Evolutionary conservation across 2,329 filamentous ascomycete genomes (phyloP), one percentile per base, ranked within the genome.

Genomic region (Colletotrichum sp.): DNA sequence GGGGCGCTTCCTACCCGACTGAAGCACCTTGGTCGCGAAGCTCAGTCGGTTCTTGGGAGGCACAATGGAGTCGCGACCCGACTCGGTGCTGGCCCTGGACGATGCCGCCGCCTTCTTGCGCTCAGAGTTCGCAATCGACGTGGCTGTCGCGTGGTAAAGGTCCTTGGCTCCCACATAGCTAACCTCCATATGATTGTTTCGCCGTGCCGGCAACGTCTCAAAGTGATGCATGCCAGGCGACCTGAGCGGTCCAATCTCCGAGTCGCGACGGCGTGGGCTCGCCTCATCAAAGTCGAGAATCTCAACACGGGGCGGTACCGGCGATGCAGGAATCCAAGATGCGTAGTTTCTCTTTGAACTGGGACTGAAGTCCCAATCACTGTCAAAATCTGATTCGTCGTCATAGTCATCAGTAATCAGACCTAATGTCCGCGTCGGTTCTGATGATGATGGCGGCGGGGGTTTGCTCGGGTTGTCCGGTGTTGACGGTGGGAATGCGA

Each of bases 71-170:
- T 69, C 65, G 49, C 49, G 32, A 19, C 64, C 71, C 9, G 70
- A 52, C 16, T 76, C 71, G 32, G 65, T 22, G 19, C 57, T 74
- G 1, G 59, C 61, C 29, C 44, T 72, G 29, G 71, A 73, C 5
- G 49, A 36, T 27, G n/a, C 25, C 15, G 44, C 44, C 13, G 19
- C 25, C 34, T 49, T 57, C 32, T 34, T 68, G 59, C 44, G 44
- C 8, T 75, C 44, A 13, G 77, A 77, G 16, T 71, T 72, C 9
- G 80, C 80, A 8, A 80, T 75, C 30, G 80, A 77, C 16, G 78
- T 78, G 6, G 79, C 76, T n/a, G 80, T 77, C 12, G 76, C 73
- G 59, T 81, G 80, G 65, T 82, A 82, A 13, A 82, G 77, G 55
- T 80, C 80, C 34, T 79, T 75, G 27, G 77, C 77, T 6, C 72